phyloP scores from a whole-genome alignment of 306 rosid genomes.

The Prinsepia uniflora region DNA sequence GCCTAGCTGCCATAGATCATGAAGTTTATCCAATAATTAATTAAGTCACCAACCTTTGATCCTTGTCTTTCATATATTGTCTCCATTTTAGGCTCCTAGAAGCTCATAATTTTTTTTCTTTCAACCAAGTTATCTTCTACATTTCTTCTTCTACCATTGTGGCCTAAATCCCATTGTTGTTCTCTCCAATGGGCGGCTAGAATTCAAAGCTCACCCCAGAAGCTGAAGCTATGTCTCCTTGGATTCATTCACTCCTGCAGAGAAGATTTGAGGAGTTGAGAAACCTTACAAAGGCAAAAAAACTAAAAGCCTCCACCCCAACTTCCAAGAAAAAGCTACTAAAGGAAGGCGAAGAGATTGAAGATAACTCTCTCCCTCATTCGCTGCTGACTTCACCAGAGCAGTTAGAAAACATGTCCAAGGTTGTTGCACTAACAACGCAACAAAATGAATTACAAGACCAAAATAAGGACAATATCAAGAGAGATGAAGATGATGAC shows the following conservation, averaged over 20 bases:
- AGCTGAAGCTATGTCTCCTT: slow-evolving; percentile 31
- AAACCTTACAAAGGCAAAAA: slow-evolving; percentile 13
- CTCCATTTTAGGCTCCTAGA: not conserved
- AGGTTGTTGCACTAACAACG: slow-evolving; percentile 5
- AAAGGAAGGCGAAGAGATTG: slow-evolving; percentile 22
- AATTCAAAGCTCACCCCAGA: slow-evolving; percentile 44
- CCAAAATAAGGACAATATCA: not conserved
- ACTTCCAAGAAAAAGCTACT: slow-evolving; percentile 48
- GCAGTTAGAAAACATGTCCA: slow-evolving; percentile 1
- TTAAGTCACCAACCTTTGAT: slow-evolving; percentile 5
- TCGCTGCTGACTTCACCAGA: slow-evolving; percentile 8
- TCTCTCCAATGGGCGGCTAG: slow-evolving; percentile 53
- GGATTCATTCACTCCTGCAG: slow-evolving; percentile 30
- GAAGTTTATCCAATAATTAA: slow-evolving; percentile 5
- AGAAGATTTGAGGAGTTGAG: slow-evolving; percentile 32
- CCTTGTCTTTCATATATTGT: slow-evolving; percentile 18
- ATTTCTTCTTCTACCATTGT: slow-evolving; percentile 8
- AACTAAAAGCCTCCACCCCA: slow-evolving; percentile 8
- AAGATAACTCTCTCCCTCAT: slow-evolving; percentile 4
- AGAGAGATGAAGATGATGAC: not conserved
- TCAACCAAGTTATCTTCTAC: slow-evolving; percentile 6
- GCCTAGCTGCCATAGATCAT: slow-evolving; percentile 17
- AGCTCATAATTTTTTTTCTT: slow-evolving; percentile 2
- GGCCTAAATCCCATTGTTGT: slow-evolving; percentile 3
- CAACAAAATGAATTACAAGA: not conserved